Evolutionary conservation across 257 asterid species (phyloP), one percentile per base, ranked within the genome.

Genomic region (Euphrasia confusa): DNA sequence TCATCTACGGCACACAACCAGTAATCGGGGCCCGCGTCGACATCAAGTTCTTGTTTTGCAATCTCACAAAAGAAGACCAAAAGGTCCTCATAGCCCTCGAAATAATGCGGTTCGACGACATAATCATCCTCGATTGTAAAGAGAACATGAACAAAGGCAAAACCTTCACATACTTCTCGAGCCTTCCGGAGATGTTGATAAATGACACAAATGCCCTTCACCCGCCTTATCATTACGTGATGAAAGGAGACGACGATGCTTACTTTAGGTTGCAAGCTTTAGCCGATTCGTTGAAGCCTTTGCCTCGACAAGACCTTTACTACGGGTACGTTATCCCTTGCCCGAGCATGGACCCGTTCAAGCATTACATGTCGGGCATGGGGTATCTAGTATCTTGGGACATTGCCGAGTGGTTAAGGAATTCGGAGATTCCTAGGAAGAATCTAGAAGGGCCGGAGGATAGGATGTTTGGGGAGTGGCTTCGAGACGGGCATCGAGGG

Each of bases 121-220:
- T 91, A 26, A 84, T 91, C 75, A 88, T 91, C 74, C 88, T 91
- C 68, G 44, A 88, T 27, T 91, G 98, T 65, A 71, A 50, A 26
- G 98, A 91, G 50, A 91, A 91, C 62, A 91, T 91, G 98, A 86
- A 91, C 76, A 79, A 80, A 12, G 98, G 98, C 15, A 91, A 91
- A 60, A 88, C 96, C 10, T 86, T 82, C 27, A 78, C 93, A 1
- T 91, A 79, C 14, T 91, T 91, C 53, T 91, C 98, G 11, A 88
- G 92, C 75, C 54, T 91, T 18, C 94, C 96, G 0, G 86, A 78
- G 0, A 75, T 91, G 64, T 5, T 74, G 0, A 65, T 78, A 5
- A 68, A 71, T 30, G 60, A 54, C 60, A 13, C 90, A 1, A 40
- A 48, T 3, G 65, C 57, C 0, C 73, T 77, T 3, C 75, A 54